Percentiles rank a stretch among this genome's conserved stretches.
phyloP scores from a whole-genome alignment of 108 stramenopile genomes.

The Stephanodiscus minutulus region DNA sequence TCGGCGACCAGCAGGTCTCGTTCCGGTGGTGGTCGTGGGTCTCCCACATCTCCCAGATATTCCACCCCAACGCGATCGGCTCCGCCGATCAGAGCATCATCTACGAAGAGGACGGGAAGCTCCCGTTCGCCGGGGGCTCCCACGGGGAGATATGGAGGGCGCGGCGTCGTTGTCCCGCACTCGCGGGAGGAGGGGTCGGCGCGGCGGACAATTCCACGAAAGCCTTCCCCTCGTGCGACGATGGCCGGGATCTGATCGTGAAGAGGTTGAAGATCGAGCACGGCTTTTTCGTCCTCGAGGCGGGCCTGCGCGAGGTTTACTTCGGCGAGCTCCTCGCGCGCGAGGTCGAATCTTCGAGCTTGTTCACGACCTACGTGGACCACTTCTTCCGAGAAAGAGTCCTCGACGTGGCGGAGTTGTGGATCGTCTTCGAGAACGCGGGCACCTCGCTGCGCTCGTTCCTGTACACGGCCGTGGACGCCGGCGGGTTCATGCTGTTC shows the following conservation, averaged over 20 bases:
- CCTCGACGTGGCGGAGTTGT: constrained; percentile 59
- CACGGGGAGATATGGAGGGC: constrained; percentile 86
- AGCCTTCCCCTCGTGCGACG: constrained; percentile 49
- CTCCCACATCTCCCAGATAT: constrained; percentile 33
- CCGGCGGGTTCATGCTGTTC: constrained; percentile 67
- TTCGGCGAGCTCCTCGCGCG: constrained; percentile 66
- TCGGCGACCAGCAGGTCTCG: constrained; percentile 35
- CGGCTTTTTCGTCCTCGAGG: constrained; percentile 70
- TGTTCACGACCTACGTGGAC: constrained; percentile 79
- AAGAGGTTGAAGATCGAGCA: constrained; percentile 72
- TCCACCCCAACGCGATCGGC: constrained; percentile 11
- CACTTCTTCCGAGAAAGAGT: constrained; percentile 74
- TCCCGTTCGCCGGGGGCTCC: constrained; percentile 81
- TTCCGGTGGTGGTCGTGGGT: constrained; percentile 54
- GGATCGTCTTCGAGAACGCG: constrained; percentile 84
- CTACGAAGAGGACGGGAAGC: constrained; percentile 56
- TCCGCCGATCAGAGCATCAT: constrained; percentile 18
- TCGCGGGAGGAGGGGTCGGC: not conserved
- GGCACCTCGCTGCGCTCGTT: constrained; percentile 78
- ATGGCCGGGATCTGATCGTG: constrained; percentile 59
- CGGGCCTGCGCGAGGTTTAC: constrained; percentile 82
- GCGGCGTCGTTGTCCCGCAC: constrained; percentile 50
- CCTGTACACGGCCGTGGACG: constrained; percentile 60
- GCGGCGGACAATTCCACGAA: not conserved
- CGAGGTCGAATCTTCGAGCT: constrained; percentile 34